Percentiles rank a stretch among this genome's conserved stretches.
Evolutionary conservation across 768 basidiomycete genomes (phyloP).

Genomic region (Dendrothele bispora): DNA sequence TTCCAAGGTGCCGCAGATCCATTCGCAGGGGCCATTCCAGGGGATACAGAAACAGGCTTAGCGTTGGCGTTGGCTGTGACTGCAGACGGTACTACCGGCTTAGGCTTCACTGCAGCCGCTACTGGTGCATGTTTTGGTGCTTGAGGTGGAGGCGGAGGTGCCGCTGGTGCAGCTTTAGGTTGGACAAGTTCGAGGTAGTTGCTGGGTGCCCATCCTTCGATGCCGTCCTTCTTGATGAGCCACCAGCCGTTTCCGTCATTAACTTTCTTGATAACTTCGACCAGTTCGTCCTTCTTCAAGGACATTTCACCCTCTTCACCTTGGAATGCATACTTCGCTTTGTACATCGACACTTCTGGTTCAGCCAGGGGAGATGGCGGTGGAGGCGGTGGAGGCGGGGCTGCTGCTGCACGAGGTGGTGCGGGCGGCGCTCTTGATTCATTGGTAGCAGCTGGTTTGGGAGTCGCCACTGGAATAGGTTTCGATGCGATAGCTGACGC

Average conservation of each 20-base stretch:
- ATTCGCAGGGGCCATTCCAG: slow-evolving; percentile 67
- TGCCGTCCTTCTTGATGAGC: slow-evolving; percentile 81
- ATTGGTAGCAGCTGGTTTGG: slow-evolving; percentile 30
- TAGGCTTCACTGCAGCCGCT: too few relatives aligned
- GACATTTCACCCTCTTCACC: slow-evolving; percentile 93
- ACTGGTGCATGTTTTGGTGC: slow-evolving; percentile 39
- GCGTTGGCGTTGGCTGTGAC: slow-evolving; percentile 62
- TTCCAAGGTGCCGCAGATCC: slow-evolving; percentile 78
- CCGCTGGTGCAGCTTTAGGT: slow-evolving; percentile 59
- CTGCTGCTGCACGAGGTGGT: slow-evolving; percentile 37
- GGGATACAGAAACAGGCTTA: slow-evolving; percentile 81
- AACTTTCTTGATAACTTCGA: slow-evolving; percentile 89
- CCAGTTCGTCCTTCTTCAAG: slow-evolving; percentile 85
- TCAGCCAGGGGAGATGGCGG: slow-evolving; percentile 56
- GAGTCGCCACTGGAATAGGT: slow-evolving; percentile 31
- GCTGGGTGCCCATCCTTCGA: slow-evolving; percentile 94
- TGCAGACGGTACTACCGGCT: too few relatives aligned
- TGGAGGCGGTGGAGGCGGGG: slow-evolving; percentile 53
- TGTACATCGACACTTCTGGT: slow-evolving; percentile 74
- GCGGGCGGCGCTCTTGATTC: slow-evolving; percentile 34
- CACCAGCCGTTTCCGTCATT: slow-evolving; percentile 99
- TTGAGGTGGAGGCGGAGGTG: slow-evolving; percentile 71
- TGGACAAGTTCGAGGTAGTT: slow-evolving; percentile 87
- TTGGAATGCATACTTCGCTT: slow-evolving; percentile 88
- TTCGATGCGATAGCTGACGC: slow-evolving; percentile 28